Percentiles rank a stretch among this genome's conserved stretches.
Evolutionary conservation across 192 early-diverging fungal genomes (phyloP).

Genomic region (Podila clonocystis): DNA sequence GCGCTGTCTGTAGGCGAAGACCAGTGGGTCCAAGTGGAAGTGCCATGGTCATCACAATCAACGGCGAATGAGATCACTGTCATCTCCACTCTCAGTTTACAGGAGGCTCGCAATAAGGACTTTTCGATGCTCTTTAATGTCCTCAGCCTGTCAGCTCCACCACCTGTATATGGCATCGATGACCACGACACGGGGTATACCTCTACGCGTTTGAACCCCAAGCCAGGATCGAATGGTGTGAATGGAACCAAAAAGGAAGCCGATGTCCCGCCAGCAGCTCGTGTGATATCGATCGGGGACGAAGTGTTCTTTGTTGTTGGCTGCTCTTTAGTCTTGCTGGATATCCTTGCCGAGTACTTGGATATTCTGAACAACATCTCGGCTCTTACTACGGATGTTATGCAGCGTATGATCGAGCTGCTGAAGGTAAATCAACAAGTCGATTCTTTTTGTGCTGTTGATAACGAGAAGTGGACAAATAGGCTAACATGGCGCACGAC

Average conservation of each 20-base stretch:
- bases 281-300: slow-evolving; percentile 80
- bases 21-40: slow-evolving; percentile 93
- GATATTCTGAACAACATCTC: slow-evolving; percentile 85
- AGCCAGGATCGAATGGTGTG: slow-evolving; percentile 13
- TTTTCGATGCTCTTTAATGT: slow-evolving; percentile 45
- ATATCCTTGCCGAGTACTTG: slow-evolving; percentile 93
- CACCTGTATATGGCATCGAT: slow-evolving; percentile 19
- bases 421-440: slow-evolving; percentile 69
- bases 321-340: slow-evolving; percentile 88
- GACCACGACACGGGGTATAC: slow-evolving; percentile 20
- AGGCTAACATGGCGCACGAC: too few relatives aligned
- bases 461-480: too few relatives aligned
- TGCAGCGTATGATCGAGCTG: slow-evolving; percentile 89
- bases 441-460: background rate
- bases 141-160: slow-evolving; percentile 23
- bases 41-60: slow-evolving; percentile 94
- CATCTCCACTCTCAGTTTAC: slow-evolving; percentile 52
- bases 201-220: background rate
- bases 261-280: slow-evolving; percentile 51
- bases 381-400: slow-evolving; percentile 81
- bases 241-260: slow-evolving; percentile 22
- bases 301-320: slow-evolving; percentile 88
- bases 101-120: slow-evolving; percentile 55
- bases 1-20: slow-evolving; percentile 93
- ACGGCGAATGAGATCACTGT: slow-evolving; percentile 79